Percentiles rank a stretch among this genome's conserved stretches.
Evolutionary conservation across 2,329 filamentous ascomycete species (phyloP).

Genomic region (Trichoderma cornu-damae): DNA sequence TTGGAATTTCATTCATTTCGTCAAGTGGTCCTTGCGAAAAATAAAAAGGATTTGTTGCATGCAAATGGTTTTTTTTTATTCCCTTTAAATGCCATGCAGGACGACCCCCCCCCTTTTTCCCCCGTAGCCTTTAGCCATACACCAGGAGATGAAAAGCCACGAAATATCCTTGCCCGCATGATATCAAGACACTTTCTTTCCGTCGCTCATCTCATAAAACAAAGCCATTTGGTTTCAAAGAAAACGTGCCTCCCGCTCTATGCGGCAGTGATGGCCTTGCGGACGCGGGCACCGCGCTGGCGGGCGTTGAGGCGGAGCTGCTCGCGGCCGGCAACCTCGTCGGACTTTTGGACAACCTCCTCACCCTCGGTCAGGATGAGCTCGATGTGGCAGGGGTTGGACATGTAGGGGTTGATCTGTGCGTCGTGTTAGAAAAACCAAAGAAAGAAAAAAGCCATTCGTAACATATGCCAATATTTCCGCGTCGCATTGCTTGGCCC

Average conservation of each 20-base stretch:
- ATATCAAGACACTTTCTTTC: constrained; percentile 16
- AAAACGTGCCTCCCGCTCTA: constrained; percentile 37
- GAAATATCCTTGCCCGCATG: constrained; percentile 22
- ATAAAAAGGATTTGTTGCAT: constrained; percentile 29
- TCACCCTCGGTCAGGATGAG: constrained; percentile 97
- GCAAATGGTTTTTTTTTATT: constrained; percentile 25
- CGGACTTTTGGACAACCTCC: constrained; percentile 90
- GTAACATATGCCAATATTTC: not conserved
- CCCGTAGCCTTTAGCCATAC: constrained; percentile 37
- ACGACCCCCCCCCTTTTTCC: constrained; percentile 10
- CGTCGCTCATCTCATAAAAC: constrained; percentile 4
- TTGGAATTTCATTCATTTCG: constrained; percentile 32
- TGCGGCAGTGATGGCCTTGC: constrained; percentile 60
- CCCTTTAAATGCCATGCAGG: constrained; percentile 37
- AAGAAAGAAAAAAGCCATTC: not conserved
- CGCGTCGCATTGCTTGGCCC: not conserved
- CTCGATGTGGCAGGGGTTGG: constrained; percentile 99
- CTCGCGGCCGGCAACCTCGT: constrained; percentile 70
- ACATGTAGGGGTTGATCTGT: constrained; percentile 99
- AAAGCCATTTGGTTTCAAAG: constrained; percentile 4
- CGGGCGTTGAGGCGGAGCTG: constrained; percentile 72
- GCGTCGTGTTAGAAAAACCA: constrained; percentile 26
- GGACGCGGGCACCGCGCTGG: constrained; percentile 74
- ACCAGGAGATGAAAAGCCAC: constrained; percentile 38
- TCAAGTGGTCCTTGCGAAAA: constrained; percentile 35